phyloP scores from a whole-genome alignment of 2,329 filamentous ascomycete species.

The Rhinocladiella similis region DNA sequence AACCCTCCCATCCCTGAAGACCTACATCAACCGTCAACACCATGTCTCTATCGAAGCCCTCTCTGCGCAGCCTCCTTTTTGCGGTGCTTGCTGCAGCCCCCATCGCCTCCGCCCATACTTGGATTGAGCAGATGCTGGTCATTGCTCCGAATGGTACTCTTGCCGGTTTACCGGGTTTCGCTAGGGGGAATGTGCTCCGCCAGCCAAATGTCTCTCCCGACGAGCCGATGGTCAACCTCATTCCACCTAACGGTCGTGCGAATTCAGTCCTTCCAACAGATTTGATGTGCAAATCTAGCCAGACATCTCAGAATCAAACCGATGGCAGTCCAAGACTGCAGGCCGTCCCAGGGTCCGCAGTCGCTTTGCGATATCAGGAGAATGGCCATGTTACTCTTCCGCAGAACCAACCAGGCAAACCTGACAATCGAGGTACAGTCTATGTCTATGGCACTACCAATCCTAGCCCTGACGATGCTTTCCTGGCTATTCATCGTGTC shows the following conservation, averaged over 20 bases:
- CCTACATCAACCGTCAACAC: not conserved
- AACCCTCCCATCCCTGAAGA: not conserved
- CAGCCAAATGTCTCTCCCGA: conserved; percentile 57
- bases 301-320: conserved; percentile 61
- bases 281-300: conserved; percentile 64
- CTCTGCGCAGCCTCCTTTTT: conserved; percentile 31
- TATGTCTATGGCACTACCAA: conserved; percentile 71
- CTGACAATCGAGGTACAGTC: conserved; percentile 67
- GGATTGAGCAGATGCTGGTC: conserved; percentile 74
- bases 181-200: conserved; percentile 69
- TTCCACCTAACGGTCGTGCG: conserved; percentile 57
- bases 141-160: conserved; percentile 75
- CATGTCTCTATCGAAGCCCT: conserved; percentile 17
- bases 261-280: conserved; percentile 52
- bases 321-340: conserved; percentile 63
- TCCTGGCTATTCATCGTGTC: conserved; percentile 64
- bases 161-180: conserved; percentile 68
- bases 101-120: conserved; percentile 64
- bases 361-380: conserved; percentile 70
- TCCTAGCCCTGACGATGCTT: conserved; percentile 59
- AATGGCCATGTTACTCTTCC: conserved; percentile 73
- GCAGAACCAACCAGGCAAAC: conserved; percentile 58
- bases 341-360: conserved; percentile 59
- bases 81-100: conserved; percentile 17
- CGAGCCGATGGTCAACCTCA: conserved; percentile 59